Percentiles rank a stretch among this genome's conserved stretches.
Conservation (phyloP, 331 rosid species). For the Stylosanthes scabra region DNA sequence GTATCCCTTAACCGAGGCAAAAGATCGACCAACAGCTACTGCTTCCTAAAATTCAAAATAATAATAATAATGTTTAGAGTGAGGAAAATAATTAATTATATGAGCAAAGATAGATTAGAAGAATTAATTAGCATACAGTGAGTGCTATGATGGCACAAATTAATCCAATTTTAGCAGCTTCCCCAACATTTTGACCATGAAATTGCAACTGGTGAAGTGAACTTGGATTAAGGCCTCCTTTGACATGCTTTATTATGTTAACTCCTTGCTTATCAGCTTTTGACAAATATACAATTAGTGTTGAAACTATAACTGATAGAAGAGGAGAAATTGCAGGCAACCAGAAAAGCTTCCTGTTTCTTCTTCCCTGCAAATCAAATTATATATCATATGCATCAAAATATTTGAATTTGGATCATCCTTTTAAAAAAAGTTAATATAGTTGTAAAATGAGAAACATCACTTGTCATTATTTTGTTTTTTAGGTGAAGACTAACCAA, state of each 20-base stretch:
- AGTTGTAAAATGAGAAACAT: too few species aligned
- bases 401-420: too few species aligned
- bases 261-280: slow-evolving; percentile 69
- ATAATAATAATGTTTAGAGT: background rate
- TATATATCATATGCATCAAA: too few species aligned
- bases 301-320: slow-evolving; percentile 67
- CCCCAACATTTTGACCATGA: slow-evolving; percentile 50
- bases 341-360: slow-evolving; percentile 72
- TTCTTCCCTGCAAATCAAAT: slow-evolving; percentile 62
- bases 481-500: too few species aligned
- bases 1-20: slow-evolving; percentile 83
- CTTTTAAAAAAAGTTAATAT: too few species aligned
- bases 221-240: slow-evolving; percentile 71
- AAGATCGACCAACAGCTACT: slow-evolving; percentile 85
- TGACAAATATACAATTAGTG: slow-evolving; percentile 66
- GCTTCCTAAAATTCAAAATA: slow-evolving; percentile 52
- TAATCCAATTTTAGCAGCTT: slow-evolving; percentile 63
- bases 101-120: background rate
- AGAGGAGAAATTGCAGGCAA: slow-evolving; percentile 77
- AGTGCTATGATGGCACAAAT: slow-evolving; percentile 62
- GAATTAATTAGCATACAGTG: slow-evolving; percentile 43
- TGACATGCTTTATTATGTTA: slow-evolving; percentile 74
- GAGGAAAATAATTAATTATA: background rate
- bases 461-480: too few species aligned
- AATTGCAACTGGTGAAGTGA: slow-evolving; percentile 64